Evolutionary conservation across 805 yeast genomes (phyloP).

Genomic region (Cyberlindnera galapagoensis): DNA sequence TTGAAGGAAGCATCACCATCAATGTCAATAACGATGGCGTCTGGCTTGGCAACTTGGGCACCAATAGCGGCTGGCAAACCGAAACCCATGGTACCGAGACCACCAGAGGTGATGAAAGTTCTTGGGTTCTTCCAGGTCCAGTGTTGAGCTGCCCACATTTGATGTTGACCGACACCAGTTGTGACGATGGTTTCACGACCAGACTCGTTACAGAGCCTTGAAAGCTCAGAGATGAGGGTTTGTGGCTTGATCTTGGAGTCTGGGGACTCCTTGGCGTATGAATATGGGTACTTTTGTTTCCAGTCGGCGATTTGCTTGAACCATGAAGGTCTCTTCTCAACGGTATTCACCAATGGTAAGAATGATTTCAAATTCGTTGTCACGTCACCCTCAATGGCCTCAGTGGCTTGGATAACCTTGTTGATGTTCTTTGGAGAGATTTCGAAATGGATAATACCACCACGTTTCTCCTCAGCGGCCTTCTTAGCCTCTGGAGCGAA

Average conservation of each 20-base stretch:
- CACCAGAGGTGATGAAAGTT: conserved; percentile 96
- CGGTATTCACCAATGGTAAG: conserved; percentile 62
- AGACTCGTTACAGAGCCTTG: conserved; percentile 57
- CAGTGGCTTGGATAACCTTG: conserved; percentile 94
- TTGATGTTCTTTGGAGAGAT: conserved; percentile 95
- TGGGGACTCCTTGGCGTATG: conserved; percentile 74
- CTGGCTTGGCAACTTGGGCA: conserved; percentile 94
- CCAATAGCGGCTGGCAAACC: conserved; percentile 98
- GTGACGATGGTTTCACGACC: conserved; percentile 79
- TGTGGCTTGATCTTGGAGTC: conserved; percentile 86
- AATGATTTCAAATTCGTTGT: conserved; percentile 67
- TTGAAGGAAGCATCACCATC: conserved; percentile 99
- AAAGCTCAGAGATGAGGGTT: conserved; percentile 75
- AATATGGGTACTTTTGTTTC: conserved; percentile 83
- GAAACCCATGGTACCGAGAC: conserved; percentile 97
- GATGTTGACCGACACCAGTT: conserved; percentile 99
- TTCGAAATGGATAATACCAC: conserved; percentile 96
- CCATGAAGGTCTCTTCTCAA: conserved; percentile 75
- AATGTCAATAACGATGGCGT: conserved; percentile 89
- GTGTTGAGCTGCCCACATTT: conserved; percentile 99
- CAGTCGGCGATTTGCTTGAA: conserved; percentile 64
- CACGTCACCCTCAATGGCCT: conserved; percentile 96
- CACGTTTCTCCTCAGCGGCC: conserved; percentile 83
- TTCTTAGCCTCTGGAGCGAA: conserved; percentile 92
- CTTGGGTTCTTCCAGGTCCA: conserved; percentile 92